Evolutionary conservation across 140 eudicot species (phyloP).

Genomic region (Ambrosia hybrid): DNA sequence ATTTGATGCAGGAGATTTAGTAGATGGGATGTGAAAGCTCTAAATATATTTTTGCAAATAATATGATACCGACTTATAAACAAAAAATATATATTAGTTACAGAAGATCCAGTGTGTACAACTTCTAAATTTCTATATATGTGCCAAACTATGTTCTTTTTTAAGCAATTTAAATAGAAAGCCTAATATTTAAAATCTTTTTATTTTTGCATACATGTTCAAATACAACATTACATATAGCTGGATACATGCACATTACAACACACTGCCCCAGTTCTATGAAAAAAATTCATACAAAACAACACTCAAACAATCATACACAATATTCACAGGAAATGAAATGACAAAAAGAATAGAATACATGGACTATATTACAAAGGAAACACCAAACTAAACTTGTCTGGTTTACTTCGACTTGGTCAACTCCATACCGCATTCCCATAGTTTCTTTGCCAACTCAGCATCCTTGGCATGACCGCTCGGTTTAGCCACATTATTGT

Average conservation of each 20-base stretch:
- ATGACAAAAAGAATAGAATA: conserved; percentile 6
- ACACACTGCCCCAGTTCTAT: not conserved
- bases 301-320: conserved; percentile 16
- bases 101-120: too few relatives aligned
- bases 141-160: not conserved
- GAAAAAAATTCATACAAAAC: not conserved
- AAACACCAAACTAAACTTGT: not conserved
- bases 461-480: conserved; percentile 24
- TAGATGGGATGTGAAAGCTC: too few relatives aligned
- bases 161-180: not conserved
- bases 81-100: too few relatives aligned
- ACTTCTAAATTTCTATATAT: not conserved
- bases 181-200: not conserved
- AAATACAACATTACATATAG: conserved; percentile 21
- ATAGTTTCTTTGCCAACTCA: conserved; percentile 46
- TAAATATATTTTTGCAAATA: too few relatives aligned
- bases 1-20: too few relatives aligned
- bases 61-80: too few relatives aligned
- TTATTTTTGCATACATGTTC: conserved; percentile 15
- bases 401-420: conserved; percentile 27
- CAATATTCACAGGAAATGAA: conserved; percentile 11
- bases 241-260: conserved; percentile 21
- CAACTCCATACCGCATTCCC: conserved; percentile 38
- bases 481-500: conserved; percentile 37
- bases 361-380: conserved; percentile 22